These are phyloP conservation scores for Neofusicoccum umdonicola DNA, from an alignment of 2,329 filamentous ascomycete species.

Conservation along the genomic window DNA sequence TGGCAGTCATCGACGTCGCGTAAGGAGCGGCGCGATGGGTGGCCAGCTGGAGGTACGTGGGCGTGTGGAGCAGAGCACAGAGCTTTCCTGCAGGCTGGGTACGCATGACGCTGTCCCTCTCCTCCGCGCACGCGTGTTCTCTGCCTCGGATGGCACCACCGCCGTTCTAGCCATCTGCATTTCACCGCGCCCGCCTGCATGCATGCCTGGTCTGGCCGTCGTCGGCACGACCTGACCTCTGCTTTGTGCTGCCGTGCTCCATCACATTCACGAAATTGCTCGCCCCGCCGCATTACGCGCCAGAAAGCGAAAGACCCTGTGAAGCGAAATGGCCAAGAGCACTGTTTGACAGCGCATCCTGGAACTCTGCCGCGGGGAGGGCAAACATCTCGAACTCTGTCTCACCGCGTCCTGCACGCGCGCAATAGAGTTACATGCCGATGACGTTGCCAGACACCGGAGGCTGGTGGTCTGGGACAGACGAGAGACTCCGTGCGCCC, in stretches of 20 bases:
- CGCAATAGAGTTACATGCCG: not conserved
- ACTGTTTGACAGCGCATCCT: not conserved
- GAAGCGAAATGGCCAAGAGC: too few species aligned
- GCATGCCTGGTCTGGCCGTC: not conserved
- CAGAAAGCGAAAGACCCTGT: not conserved
- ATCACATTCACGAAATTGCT: not conserved
- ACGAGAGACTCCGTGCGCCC: not conserved
- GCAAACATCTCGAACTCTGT: not conserved
- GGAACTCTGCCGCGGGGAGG: not conserved
- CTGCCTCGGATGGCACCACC: not conserved
- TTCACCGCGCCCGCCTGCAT: not conserved
- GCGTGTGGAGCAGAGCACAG: not conserved
- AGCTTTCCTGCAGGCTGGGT: not conserved
- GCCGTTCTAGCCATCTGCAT: not conserved
- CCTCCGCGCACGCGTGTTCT: not conserved
- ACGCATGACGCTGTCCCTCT: not conserved
- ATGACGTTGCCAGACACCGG: not conserved
- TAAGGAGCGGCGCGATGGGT: not conserved
- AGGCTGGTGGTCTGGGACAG: not conserved
- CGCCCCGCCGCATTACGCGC: not conserved
- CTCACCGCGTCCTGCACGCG: not conserved
- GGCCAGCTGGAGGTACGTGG: conserved; percentile 6
- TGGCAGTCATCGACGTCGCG: not conserved
- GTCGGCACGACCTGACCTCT: not conserved
- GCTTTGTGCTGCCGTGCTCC: not conserved